Evolutionary conservation across 2,329 filamentous ascomycete genomes (phyloP).

Genomic region (Stagonosporopsis vannaccii): DNA sequence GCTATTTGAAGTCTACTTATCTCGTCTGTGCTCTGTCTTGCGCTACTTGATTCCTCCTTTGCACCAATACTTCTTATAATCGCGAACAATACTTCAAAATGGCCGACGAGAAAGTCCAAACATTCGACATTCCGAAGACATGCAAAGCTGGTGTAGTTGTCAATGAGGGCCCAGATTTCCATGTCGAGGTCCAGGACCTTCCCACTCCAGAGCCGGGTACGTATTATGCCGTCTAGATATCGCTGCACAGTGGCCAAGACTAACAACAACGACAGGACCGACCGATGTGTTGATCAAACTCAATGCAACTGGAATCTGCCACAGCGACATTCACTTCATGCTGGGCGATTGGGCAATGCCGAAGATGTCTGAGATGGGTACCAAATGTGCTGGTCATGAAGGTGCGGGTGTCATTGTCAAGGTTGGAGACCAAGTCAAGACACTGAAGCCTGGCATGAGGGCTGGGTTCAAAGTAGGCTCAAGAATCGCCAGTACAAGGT

Average conservation of each 20-base stretch:
- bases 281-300: conserved; percentile 65
- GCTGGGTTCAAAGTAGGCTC: conserved; percentile 45
- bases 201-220: conserved; percentile 58
- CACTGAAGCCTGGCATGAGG: conserved; percentile 52
- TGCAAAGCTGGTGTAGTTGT: conserved; percentile 62
- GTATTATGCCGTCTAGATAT: background rate
- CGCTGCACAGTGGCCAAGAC: background rate
- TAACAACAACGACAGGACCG: conserved; percentile 48
- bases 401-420: conserved; percentile 66
- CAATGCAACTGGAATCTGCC: conserved; percentile 66
- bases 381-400: conserved; percentile 61
- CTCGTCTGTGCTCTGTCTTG: background rate
- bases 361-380: conserved; percentile 50
- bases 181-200: conserved; percentile 56
- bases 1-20: conserved; percentile 2
- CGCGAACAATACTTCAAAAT: conserved; percentile 20
- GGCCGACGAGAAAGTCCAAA: conserved; percentile 35
- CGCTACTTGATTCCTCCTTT: background rate
- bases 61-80: background rate
- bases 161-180: conserved; percentile 60
- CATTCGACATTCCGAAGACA: conserved; percentile 55
- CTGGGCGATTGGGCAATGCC: conserved; percentile 58
- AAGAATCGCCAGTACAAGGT: background rate
- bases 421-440: conserved; percentile 61
- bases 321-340: conserved; percentile 66